Conservation (phyloP, 148 eudicot species). For the Camellia sinensis region DNA sequence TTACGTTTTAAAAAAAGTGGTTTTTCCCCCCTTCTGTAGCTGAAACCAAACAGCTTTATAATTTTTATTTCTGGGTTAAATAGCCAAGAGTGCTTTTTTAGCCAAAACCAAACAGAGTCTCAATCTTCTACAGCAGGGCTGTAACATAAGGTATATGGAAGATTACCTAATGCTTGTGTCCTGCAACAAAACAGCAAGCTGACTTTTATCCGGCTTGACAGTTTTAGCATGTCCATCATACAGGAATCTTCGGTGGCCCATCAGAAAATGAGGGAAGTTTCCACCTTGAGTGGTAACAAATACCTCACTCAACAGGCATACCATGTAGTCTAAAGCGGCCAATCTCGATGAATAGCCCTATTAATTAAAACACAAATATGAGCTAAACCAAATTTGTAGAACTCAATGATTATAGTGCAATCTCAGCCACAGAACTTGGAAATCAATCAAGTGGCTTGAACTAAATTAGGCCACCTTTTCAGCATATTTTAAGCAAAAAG, state of each 20-base stretch:
- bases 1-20: too few relatives aligned
- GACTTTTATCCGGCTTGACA: constrained; percentile 72
- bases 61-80: background rate
- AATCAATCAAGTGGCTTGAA: too few relatives aligned
- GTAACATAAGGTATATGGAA: background rate
- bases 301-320: constrained; percentile 77
- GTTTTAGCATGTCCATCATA: constrained; percentile 88
- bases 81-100: too few relatives aligned
- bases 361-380: constrained; percentile 13
- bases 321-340: constrained; percentile 83
- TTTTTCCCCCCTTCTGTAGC: too few relatives aligned
- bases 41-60: too few relatives aligned
- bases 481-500: background rate
- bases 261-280: constrained; percentile 87
- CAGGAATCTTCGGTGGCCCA: constrained; percentile 77
- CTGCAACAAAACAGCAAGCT: constrained; percentile 59
- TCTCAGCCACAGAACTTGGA: background rate
- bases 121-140: background rate
- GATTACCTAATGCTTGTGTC: constrained; percentile 61
- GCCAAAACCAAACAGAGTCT: background rate
- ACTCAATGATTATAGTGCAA: background rate
- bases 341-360: constrained; percentile 81
- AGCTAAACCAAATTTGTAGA: background rate
- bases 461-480: background rate
- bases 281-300: constrained; percentile 89